Percentiles rank a stretch among this genome's conserved stretches.
Evolutionary conservation across 768 basidiomycete genomes (phyloP).

Genomic region (Leccinum sublutescens): DNA sequence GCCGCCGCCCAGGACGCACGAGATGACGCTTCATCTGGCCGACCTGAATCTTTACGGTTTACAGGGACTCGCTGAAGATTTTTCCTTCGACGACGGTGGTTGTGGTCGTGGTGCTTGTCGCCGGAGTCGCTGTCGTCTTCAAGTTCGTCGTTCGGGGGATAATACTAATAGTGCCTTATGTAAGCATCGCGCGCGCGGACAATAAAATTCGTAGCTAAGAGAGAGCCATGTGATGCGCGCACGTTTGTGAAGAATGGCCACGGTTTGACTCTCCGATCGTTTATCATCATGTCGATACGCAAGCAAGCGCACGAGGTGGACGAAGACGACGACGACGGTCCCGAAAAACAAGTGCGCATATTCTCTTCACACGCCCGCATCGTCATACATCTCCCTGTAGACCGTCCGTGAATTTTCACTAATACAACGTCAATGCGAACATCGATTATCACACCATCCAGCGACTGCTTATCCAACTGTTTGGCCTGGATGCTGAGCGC

Average conservation of each 20-base stretch:
- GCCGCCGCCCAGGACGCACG: constrained; percentile 35
- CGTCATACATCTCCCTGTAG: background rate
- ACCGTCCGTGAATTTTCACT: constrained; percentile 62
- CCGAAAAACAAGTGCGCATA: constrained; percentile 40
- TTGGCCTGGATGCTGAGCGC: constrained; percentile 67
- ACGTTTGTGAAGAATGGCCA: too few relatives aligned
- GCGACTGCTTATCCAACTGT: constrained; percentile 65
- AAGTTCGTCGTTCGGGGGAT: constrained; percentile 5
- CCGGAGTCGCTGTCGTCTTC: constrained; percentile 1
- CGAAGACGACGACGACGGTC: constrained; percentile 34
- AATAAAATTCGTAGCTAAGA: too few relatives aligned
- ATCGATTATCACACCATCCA: constrained; percentile 88
- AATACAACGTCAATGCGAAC: constrained; percentile 80
- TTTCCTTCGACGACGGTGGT: constrained; percentile 63
- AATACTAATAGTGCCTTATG: constrained; percentile 9
- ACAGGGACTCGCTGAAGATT: constrained; percentile 79
- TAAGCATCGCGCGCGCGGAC: constrained; percentile 9
- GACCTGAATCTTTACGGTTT: constrained; percentile 86
- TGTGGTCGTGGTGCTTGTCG: constrained; percentile 18
- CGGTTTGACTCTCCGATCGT: background rate
- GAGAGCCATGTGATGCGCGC: too few relatives aligned
- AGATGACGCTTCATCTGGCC: constrained; percentile 95
- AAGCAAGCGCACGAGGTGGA: constrained; percentile 38
- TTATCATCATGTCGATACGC: constrained; percentile 44
- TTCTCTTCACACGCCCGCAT: background rate